These are phyloP conservation scores for Dacryopinax primogenitus DNA, from an alignment of 768 basidiomycete species.

Conservation along the genomic window DNA sequence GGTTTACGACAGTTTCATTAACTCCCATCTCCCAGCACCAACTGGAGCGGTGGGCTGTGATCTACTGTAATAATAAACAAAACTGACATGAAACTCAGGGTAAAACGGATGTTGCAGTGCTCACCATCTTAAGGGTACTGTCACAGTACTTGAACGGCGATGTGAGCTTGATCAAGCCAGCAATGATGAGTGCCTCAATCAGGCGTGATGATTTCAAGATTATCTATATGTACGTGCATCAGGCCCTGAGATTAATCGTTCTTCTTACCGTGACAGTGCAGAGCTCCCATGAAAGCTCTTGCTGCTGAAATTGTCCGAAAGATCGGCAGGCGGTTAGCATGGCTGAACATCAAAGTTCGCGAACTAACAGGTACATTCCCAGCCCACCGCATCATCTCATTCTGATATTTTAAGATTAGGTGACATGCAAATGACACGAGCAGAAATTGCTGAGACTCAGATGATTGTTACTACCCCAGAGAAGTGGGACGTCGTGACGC, in stretches of 20 bases:
- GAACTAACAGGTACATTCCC: conserved; percentile 66
- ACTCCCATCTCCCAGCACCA: not conserved
- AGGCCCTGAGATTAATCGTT: not conserved
- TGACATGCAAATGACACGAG: conserved; percentile 94
- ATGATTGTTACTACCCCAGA: conserved; percentile 98
- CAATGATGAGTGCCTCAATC: conserved; percentile 39
- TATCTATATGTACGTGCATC: conserved; percentile 69
- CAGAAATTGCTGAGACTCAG: conserved; percentile 88
- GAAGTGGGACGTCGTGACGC: conserved; percentile 98
- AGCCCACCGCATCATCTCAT: not conserved
- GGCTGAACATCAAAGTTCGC: conserved; percentile 74
- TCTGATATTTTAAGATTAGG: conserved; percentile 27
- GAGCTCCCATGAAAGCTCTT: conserved; percentile 96
- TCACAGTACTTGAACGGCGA: conserved; percentile 43
- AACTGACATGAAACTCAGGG: conserved; percentile 41
- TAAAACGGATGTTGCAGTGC: conserved; percentile 97
- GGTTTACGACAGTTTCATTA: not conserved
- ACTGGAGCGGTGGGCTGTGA: not conserved
- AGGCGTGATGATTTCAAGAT: conserved; percentile 74
- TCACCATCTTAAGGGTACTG: conserved; percentile 80
- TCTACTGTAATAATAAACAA: not conserved
- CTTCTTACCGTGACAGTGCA: conserved; percentile 23
- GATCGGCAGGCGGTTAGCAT: conserved; percentile 72
- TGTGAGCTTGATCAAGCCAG: conserved; percentile 21
- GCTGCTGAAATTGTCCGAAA: conserved; percentile 93